Evolutionary conservation across 2,329 filamentous ascomycete species (phyloP), one percentile per base, ranked within the genome.

Genomic region (Colletotrichum endophyticum): DNA sequence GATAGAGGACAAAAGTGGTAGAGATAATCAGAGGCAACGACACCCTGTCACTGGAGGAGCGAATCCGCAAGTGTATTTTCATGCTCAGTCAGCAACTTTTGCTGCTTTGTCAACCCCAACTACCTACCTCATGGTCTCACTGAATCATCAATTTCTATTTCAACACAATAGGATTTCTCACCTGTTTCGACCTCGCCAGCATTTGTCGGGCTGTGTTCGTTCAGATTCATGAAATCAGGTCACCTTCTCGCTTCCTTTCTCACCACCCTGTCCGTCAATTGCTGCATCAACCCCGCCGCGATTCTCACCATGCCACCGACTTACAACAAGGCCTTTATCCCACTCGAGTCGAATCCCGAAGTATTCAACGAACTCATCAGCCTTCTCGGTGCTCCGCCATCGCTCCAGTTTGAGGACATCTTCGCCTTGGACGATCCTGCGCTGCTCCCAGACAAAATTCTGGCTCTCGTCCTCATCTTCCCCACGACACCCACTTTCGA

Each of bases 381-480:
- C 82, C 88, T 89, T 76, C 90, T 95, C 30, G 93, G 93, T 67
- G 88, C 93, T 44, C 90, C 92, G 3, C 80, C 84, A 27, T 84
- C 85, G 56, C 85, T 95, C 22, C 86, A 87, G 78, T 95, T 95
- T 87, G 89, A 93, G 81, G 93, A 95, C 82, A 91, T 95, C 82
- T 94, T 90, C 86, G 91, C 90, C 75, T 91, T 95, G 81, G 90
- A 92, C 82, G 93, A 95, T 39, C 91, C 92, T 56, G 89, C 95
- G 79, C 89, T 89, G 77, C 92, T 94, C 83, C 93, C 93, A 19
- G 91, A 49, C 2, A 74, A 67, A 25, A 69, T 92, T 3, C 86
- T 93, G 79, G 93, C 93, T 15, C 89, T 94, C 59, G 89, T 95
- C 66, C 90, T 95, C 79, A 91, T 95, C 79, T 94, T 94, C 82